These are phyloP conservation scores for Fusarium pseudonygamai DNA, from an alignment of 2,329 filamentous ascomycete genomes.

Conservation along the genomic window DNA sequence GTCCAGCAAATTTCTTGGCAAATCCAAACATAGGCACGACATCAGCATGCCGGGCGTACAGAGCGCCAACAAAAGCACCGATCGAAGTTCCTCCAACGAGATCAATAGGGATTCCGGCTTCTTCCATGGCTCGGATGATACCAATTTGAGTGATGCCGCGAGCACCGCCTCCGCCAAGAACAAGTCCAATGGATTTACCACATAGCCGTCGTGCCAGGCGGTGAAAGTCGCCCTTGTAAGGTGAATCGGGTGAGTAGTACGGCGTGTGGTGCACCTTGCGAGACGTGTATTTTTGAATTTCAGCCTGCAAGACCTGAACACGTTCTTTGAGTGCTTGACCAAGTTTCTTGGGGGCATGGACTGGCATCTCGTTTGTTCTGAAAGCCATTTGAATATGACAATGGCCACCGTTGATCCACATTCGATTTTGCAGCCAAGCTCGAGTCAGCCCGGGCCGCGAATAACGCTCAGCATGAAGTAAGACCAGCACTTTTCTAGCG, in stretches of 20 bases:
- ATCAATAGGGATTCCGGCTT: conserved; percentile 95
- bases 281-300: conserved; percentile 98
- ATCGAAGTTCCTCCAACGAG: conserved; percentile 96
- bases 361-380: conserved; percentile 77
- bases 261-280: conserved; percentile 88
- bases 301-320: conserved; percentile 93
- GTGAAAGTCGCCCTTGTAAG: conserved; percentile 97
- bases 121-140: conserved; percentile 93
- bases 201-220: conserved; percentile 88
- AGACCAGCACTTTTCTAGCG: conserved; percentile 88
- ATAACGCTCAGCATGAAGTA: conserved; percentile 89
- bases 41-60: conserved; percentile 96
- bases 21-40: conserved; percentile 96
- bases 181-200: conserved; percentile 92
- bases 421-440: conserved; percentile 88
- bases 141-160: conserved; percentile 92
- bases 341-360: conserved; percentile 79
- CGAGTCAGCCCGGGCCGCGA: conserved; percentile 85
- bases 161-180: conserved; percentile 92
- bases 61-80: conserved; percentile 90
- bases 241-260: conserved; percentile 89
- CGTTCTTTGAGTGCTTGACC: conserved; percentile 89
- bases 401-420: conserved; percentile 98
- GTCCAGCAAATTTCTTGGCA: conserved; percentile 95
- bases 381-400: conserved; percentile 98